Evolutionary conservation across 2,329 filamentous ascomycete genomes (phyloP).

Genomic region (Trichophyton rubrum): DNA sequence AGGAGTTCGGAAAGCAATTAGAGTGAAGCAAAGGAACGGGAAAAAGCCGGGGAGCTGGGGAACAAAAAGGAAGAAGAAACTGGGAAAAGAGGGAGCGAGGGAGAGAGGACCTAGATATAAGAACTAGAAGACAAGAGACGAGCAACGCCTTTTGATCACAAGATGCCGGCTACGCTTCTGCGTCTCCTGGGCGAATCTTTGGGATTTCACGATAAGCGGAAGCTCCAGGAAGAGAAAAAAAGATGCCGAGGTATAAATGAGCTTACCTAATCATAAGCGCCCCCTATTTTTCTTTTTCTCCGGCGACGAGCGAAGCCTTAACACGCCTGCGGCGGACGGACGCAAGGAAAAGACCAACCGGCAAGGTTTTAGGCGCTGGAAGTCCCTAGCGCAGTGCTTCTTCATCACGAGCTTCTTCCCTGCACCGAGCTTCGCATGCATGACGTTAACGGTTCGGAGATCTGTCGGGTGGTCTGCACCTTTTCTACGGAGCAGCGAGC

Average conservation of each 20-base stretch:
- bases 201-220: background rate
- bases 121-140: background rate
- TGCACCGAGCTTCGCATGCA: background rate
- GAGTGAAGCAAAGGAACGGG: background rate
- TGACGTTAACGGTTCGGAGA: background rate
- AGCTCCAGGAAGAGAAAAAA: background rate
- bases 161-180: background rate
- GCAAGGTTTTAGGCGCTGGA: background rate
- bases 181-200: background rate
- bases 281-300: background rate
- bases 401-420: background rate
- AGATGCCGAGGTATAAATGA: conserved; percentile 3
- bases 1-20: background rate
- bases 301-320: no score
- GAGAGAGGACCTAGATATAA: conserved; percentile 26
- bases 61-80: background rate
- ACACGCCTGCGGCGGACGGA: no score
- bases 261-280: background rate
- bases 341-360: background rate
- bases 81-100: background rate
- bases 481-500: no score
- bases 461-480: no score
- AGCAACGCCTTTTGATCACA: background rate
- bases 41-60: background rate
- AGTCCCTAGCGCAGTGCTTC: background rate